Conservation (phyloP, 306 rosid genomes). For the Sphenostylis stenocarpa region DNA sequence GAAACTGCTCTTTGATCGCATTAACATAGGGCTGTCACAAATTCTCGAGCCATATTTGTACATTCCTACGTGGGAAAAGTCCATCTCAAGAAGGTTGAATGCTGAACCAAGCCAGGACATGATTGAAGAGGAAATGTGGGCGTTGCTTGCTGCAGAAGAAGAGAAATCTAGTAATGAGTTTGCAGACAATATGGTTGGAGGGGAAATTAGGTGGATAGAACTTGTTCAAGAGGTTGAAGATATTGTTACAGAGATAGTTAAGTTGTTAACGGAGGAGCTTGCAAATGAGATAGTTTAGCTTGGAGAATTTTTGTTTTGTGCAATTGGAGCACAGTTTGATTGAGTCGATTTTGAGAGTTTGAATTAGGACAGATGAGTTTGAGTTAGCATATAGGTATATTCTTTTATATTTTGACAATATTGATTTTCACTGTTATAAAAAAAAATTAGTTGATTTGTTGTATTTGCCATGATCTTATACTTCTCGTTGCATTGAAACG, state of each 20-base stretch:
- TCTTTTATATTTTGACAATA: slow-evolving; percentile 36
- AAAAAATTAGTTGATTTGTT: too few relatives aligned
- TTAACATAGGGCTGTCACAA: slow-evolving; percentile 58
- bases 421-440: slow-evolving; percentile 15
- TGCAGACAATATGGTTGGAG: slow-evolving; percentile 41
- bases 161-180: slow-evolving; percentile 50
- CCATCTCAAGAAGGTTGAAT: slow-evolving; percentile 57
- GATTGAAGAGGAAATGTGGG: slow-evolving; percentile 81
- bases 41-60: slow-evolving; percentile 56
- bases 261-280: slow-evolving; percentile 64
- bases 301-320: slow-evolving; percentile 30
- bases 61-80: slow-evolving; percentile 54
- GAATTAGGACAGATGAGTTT: slow-evolving; percentile 19
- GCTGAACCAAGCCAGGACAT: slow-evolving; percentile 37
- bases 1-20: slow-evolving; percentile 75
- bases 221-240: slow-evolving; percentile 60
- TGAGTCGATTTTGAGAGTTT: slow-evolving; percentile 20
- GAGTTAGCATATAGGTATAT: slow-evolving; percentile 38
- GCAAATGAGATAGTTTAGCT: slow-evolving; percentile 55
- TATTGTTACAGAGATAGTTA: slow-evolving; percentile 65
- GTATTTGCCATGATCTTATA: too few relatives aligned
- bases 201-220: slow-evolving; percentile 60
- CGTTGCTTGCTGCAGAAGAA: slow-evolving; percentile 54
- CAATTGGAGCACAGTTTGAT: slow-evolving; percentile 29
- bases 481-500: too few relatives aligned